Base-by-base conservation (phyloP, 192 early-diverging fungal genomes). In the Coemansia sp. region DNA sequence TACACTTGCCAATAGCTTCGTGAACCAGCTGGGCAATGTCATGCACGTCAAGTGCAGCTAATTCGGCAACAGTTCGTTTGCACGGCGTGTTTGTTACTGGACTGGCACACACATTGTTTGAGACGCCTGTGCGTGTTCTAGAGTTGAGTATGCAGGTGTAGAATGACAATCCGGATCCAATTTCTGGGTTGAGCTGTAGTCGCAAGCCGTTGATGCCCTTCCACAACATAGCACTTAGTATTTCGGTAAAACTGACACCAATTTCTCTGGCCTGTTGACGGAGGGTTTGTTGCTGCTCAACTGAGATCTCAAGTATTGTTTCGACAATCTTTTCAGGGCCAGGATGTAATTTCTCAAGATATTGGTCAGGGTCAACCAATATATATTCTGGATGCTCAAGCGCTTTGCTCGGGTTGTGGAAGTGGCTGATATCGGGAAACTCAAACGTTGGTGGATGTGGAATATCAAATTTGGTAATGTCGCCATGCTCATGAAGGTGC, bases 171-270 rank as follows among this genome's bases (percentile, higher is more conserved):
- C 5, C 14, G 2, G 53, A 15, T 9, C 23, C 65, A 9, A 69
- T 38, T 1, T 57, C 54, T 19, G 78, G 78, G 38, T 54, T 32
- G 8, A 61, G 62, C 10, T 35, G 27, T 5, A 69, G 55, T 2
- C 72, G 65, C n/a, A 74, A 32, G 5, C 32, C 50, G 63, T 58
- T 75, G 32, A 55, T 38, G 14, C 70, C 78, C 32, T 72, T 74
- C 78, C 78, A 80, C 19, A 80, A 57, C n/a, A 80, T 38, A 0
- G 78, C 78, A 27, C 78, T 65, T 8, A 80, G 38, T 25, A 80
- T 72, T 1, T 66, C 51, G 2, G 54, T 71, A 17, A 80, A 80
- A 0, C 68, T 71, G 0, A 75, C 72, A 21, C 63, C 62, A 25
- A 59, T 37, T 19, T 64, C n/a, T 39, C 45, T 61, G 9, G 78